Base-by-base conservation (phyloP, 148 eudicot genomes). In the Diospyros kaki region DNA sequence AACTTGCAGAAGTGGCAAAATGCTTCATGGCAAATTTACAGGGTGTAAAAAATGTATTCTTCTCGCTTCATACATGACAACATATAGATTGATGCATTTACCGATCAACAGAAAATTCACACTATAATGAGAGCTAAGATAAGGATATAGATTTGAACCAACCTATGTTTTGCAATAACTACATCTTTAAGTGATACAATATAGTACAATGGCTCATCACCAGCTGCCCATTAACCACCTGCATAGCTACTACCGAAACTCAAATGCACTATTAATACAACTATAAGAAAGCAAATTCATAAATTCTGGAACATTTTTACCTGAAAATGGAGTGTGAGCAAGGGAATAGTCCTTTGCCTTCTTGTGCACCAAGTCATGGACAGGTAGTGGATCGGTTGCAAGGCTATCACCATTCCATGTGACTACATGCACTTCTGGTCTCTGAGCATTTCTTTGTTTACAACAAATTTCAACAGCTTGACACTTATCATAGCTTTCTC, bases 131-230 rank as follows among this genome's bases (percentile, higher is more conserved):
- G n/a, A n/a, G n/a, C n/a, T n/a, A n/a, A n/a, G n/a, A n/a, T n/a
- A n/a, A n/a, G n/a, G n/a, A n/a, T n/a, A n/a, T n/a, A 48, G 8
- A 48, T 4, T 1, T 48, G 52, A 48, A 81, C 88, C 65, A 75
- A 92, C 98, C 98, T 89, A 72, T 97, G 98, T 84, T 92, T 94
- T 63, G 98, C 98, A 81, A 94, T 89, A 60, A 94, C 91, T 62
- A 94, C 90, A 78, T 94, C 98, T 84, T 94, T 94, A 56, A 97
- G 98, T 61, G 97, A 92, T 76, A 94, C 97, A 75, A 94, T 81
- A 83, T 94, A 94, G 75, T 94, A 94, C 65, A 90, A 76, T 64
- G 98, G 97, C 79, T 94, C 98, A 81, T 94, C 97, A 81, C 97
- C 98, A 71, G 93, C 91, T 79, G 92, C 84, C 96, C 98, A 92